These are phyloP conservation scores for Russula brevipes DNA, from an alignment of 768 basidiomycete genomes.

Conservation along the genomic window DNA sequence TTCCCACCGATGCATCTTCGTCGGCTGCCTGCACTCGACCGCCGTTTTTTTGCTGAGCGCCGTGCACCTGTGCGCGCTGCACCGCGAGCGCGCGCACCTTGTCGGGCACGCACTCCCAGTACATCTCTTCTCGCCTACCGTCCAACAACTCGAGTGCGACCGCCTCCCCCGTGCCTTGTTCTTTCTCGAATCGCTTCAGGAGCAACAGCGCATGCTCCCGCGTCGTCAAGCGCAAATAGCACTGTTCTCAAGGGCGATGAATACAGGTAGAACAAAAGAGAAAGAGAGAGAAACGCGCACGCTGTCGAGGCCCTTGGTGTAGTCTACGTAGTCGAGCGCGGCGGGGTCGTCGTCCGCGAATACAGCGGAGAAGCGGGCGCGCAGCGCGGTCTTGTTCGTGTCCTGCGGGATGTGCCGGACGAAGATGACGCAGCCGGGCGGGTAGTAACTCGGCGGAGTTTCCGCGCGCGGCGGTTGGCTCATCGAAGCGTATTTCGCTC, in stretches of 20 bases:
- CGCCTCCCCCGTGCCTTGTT: constrained; percentile 13
- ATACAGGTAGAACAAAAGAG: not conserved
- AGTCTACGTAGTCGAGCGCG: constrained; percentile 75
- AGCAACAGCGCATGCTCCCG: constrained; percentile 44
- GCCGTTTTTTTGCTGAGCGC: not conserved
- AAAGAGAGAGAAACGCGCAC: constrained; percentile 38
- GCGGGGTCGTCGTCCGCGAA: constrained; percentile 30
- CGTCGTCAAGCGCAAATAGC: constrained; percentile 62
- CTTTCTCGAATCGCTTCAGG: constrained; percentile 39
- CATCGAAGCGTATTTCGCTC: not conserved
- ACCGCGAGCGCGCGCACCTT: constrained; percentile 62
- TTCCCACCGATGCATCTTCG: not conserved
- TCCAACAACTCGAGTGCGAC: constrained; percentile 52
- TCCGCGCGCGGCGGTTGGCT: not conserved
- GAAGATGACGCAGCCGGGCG: constrained; percentile 62
- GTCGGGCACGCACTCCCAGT: constrained; percentile 77
- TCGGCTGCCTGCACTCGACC: not conserved
- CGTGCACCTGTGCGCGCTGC: constrained; percentile 34
- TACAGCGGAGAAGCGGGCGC: constrained; percentile 50
- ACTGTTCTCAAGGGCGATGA: constrained; percentile 39
- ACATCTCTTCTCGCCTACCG: constrained; percentile 62
- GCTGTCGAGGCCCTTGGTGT: constrained; percentile 67
- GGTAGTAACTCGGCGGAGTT: constrained; percentile 34
- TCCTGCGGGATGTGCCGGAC: constrained; percentile 64
- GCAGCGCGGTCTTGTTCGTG: constrained; percentile 79